Base-by-base conservation (phyloP, 768 basidiomycete species). In the Mycena latifolia region DNA sequence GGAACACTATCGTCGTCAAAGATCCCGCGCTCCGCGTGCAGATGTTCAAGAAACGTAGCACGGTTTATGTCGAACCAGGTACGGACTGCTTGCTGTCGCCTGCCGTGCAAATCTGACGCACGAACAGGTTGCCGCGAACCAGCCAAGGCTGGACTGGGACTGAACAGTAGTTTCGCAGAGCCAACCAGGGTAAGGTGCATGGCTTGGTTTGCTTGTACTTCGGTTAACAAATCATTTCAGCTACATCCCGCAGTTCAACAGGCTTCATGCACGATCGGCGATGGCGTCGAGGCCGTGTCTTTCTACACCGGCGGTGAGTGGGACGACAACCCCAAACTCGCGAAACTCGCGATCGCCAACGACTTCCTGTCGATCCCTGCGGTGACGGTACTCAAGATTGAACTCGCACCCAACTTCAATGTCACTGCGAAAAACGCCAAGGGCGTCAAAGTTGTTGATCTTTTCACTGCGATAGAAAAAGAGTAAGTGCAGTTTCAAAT, bases 31-130 rank as follows among this genome's bases (percentile, higher is more conserved):
- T 57, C n/a, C 22, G 31, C 2, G 43, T 57, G 11, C 55, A 57
- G n/a, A 45, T 57, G 43, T 57, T 57, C 45, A 57, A 47, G 55
- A 57, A 35, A 17, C 45, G 14, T 45, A 57, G 43, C 31, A 57
- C 14, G 55, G 31, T 31, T n/a, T 57, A 57, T 46, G 45, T 57
- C 25, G 31, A 57, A 35, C 29, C 29, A 35, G 55, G 55, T 57
- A 15, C 29, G 55, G 4, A 2, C 18, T 18, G 37, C 1, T 29
- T 8, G 18, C 11, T 5, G 7, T 25, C 15, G n/a, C 46, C 5
- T 25, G 6, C 31, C 7, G 15, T 47, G 15, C 24, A 27, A 28
- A 17, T 27, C 37, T 55, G 27, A 25, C 2, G 35, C n/a, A 12
- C 20, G 35, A 24, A 39, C 24, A 54, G 53, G 53, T 5, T 39